Percentiles rank a stretch among this genome's conserved stretches.
These are phyloP conservation scores for Fusarium virguliforme DNA, from an alignment of 2,329 filamentous ascomycete genomes.

Conservation along the genomic window DNA sequence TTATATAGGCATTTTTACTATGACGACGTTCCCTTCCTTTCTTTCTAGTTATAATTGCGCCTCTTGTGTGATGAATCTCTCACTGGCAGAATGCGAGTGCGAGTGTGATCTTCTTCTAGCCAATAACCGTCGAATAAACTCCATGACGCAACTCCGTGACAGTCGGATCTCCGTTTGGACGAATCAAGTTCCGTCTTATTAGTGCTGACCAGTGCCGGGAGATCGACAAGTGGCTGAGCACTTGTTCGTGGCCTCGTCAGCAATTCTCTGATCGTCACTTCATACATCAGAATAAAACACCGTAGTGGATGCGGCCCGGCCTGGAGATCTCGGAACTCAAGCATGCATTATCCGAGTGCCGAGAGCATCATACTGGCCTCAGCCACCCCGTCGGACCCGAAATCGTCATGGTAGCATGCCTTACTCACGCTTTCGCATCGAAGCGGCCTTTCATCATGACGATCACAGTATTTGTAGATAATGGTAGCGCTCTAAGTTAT, in stretches of 20 bases:
- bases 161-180: neutral
- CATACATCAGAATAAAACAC: neutral
- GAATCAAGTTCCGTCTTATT: neutral
- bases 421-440: neutral
- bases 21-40: neutral
- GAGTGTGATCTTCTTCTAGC: neutral
- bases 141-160: neutral
- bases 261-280: neutral
- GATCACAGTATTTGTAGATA: neutral
- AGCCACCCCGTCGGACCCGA: neutral
- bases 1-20: neutral
- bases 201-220: conserved; percentile 1
- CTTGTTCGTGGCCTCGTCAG: neutral
- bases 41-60: neutral
- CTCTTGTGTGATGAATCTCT: neutral
- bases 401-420: too few species aligned
- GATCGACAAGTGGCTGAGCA: neutral
- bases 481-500: neutral
- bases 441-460: neutral
- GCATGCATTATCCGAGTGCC: neutral
- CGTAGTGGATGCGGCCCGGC: neutral
- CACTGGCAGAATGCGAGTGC: neutral
- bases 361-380: neutral
- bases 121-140: neutral
- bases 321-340: neutral